Conservation (phyloP, 805 yeast species). For the Isabelozyma gotoi region DNA sequence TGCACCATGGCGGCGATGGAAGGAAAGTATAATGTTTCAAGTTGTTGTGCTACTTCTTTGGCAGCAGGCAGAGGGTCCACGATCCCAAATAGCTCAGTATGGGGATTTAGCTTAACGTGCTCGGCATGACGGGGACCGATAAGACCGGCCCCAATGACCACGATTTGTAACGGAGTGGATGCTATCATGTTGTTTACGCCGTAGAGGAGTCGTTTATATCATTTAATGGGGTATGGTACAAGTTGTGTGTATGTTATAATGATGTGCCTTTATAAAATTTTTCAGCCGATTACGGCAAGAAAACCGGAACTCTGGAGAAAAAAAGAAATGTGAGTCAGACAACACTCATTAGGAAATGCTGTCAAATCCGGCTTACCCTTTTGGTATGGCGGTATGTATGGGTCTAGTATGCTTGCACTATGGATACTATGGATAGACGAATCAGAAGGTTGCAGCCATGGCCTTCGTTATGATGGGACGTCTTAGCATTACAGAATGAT, state of each 20-base stretch:
- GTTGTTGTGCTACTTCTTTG: slow-evolving; percentile 19
- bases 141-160: slow-evolving; percentile 40
- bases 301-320: not conserved
- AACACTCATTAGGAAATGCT: not conserved
- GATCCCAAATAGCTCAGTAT: slow-evolving; percentile 28
- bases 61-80: slow-evolving; percentile 34
- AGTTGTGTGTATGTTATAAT: not conserved
- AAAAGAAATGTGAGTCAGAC: not conserved
- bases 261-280: not conserved
- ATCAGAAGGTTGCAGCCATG: no score
- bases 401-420: no score
- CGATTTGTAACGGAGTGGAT: slow-evolving; percentile 6
- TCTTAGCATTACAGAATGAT: no score
- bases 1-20: slow-evolving; percentile 23
- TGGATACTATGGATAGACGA: no score
- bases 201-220: not conserved
- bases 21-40: slow-evolving; percentile 19
- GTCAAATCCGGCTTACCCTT: no score
- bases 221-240: not conserved
- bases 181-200: slow-evolving; percentile 3
- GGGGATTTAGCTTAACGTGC: slow-evolving; percentile 23
- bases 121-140: slow-evolving; percentile 43
- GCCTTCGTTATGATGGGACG: no score
- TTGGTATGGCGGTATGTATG: no score
- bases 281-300: not conserved